Evolutionary conservation across 495 filamentous ascomycete genomes (phyloP).

Genomic region (Tetracladium setigerum): DNA sequence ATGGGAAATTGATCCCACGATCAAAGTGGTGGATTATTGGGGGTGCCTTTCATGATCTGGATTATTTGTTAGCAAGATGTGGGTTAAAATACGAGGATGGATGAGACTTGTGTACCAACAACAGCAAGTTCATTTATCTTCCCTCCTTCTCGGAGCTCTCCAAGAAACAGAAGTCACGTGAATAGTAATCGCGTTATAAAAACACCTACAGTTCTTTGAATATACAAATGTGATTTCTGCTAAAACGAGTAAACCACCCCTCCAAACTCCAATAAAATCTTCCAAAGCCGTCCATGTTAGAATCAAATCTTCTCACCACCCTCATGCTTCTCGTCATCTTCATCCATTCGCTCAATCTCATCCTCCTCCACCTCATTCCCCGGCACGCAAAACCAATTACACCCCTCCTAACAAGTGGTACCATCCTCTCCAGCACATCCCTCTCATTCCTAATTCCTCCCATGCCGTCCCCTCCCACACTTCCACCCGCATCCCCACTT

Average conservation of each 20-base stretch:
- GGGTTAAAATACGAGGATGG: too few species aligned
- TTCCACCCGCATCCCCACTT: slow-evolving; percentile 13
- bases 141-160: too few species aligned
- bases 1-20: too few species aligned
- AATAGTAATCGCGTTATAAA: too few species aligned
- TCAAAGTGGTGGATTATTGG: too few species aligned
- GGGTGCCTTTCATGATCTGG: too few species aligned
- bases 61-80: too few species aligned
- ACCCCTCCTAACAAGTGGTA: slow-evolving; percentile 61
- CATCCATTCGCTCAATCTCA: neutral
- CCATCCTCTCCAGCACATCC: slow-evolving; percentile 25
- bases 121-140: too few species aligned
- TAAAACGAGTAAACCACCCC: neutral
- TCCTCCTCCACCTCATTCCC: neutral
- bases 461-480: too few species aligned
- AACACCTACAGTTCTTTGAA: neutral
- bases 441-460: slow-evolving; percentile 16
- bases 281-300: neutral
- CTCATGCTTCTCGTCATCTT: neutral
- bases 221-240: neutral
- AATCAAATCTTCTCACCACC: neutral
- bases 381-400: slow-evolving; percentile 59
- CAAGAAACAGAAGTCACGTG: too few species aligned
- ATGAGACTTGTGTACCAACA: too few species aligned
- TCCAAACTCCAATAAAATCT: neutral